phyloP scores from a whole-genome alignment of 148 eudicot genomes.

The Camellia granthamiana region DNA sequence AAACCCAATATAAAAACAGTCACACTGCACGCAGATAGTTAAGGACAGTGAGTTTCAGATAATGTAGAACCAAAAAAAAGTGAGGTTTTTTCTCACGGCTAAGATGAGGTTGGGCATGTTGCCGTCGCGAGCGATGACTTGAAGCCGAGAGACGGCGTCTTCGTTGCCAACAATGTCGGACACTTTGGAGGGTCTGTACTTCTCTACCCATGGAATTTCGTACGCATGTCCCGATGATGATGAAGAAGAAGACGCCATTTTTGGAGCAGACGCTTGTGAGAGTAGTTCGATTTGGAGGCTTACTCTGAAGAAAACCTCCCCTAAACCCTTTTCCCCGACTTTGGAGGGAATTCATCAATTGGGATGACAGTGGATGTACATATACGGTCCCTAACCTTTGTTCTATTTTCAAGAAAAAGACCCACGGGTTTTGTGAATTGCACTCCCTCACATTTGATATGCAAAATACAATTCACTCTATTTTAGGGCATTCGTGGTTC shows the following conservation, averaged over 20 bases:
- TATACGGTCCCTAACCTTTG: too few relatives aligned
- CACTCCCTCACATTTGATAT: too few relatives aligned
- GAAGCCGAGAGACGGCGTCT: conserved; percentile 86
- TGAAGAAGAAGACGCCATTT: conserved; percentile 52
- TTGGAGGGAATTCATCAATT: too few relatives aligned
- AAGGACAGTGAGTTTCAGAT: too few relatives aligned
- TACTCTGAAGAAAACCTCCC: not conserved
- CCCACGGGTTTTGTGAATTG: too few relatives aligned
- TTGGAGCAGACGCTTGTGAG: not conserved
- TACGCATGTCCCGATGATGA: conserved; percentile 35
- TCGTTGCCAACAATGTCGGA: conserved; percentile 88
- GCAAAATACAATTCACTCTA: too few relatives aligned
- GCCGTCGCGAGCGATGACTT: conserved; percentile 93
- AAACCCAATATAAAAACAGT: too few relatives aligned
- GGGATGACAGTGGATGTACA: too few relatives aligned
- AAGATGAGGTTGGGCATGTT: conserved; percentile 95
- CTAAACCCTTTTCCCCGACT: not conserved
- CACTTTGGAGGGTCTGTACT: conserved; percentile 77
- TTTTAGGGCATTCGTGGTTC: too few relatives aligned
- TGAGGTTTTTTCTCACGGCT: conserved; percentile 34
- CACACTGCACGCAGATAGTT: too few relatives aligned
- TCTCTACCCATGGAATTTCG: conserved; percentile 97
- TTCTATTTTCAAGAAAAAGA: too few relatives aligned
- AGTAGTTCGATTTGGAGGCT: not conserved
- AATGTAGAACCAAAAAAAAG: too few relatives aligned